These are phyloP conservation scores for Solanum hybrid DNA, from an alignment of 305 asterid genomes.

Conservation along the genomic window DNA sequence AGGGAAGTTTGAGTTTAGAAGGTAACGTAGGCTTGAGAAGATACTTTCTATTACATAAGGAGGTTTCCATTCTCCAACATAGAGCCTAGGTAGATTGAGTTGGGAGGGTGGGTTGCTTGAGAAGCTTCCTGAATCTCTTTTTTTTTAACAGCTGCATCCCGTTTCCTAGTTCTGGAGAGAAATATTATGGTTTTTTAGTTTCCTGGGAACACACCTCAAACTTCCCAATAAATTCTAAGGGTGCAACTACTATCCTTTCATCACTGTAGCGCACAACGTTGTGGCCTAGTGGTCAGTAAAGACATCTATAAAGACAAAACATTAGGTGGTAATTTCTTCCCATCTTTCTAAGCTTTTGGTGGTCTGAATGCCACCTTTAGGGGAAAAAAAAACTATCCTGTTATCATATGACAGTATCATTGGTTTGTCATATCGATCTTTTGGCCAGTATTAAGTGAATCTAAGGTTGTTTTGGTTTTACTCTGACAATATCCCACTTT, in stretches of 20 bases:
- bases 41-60: background rate
- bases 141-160: background rate
- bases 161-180: background rate
- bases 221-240: background rate
- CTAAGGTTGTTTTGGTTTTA: background rate
- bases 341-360: background rate
- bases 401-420: background rate
- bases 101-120: background rate
- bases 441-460: background rate
- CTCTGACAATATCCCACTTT: background rate
- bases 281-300: background rate
- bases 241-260: background rate
- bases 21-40: background rate
- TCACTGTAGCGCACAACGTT: background rate
- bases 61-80: background rate
- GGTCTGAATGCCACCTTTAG: background rate
- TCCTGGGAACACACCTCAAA: background rate
- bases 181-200: background rate
- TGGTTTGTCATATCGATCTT: background rate
- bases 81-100: background rate
- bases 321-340: background rate
- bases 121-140: background rate
- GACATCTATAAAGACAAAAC: background rate
- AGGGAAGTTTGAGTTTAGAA: background rate
- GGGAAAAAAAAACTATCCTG: background rate